phyloP scores from a whole-genome alignment of 2,329 filamentous ascomycete species.

The Pestalotiopsis sp. region DNA sequence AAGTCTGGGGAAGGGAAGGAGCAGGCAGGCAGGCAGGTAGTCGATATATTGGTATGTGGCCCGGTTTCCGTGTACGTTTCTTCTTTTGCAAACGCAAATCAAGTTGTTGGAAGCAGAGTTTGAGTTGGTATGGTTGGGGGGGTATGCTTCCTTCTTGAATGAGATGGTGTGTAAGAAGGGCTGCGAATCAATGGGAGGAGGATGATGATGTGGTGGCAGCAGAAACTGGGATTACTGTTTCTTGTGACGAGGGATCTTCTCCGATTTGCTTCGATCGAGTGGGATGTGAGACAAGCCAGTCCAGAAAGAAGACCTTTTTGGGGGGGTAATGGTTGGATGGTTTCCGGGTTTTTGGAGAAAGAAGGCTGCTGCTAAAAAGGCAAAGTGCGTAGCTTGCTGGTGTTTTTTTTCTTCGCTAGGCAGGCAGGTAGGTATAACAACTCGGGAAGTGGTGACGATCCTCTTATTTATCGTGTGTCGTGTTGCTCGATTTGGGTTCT shows the following conservation, averaged over 20 bases:
- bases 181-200: background rate
- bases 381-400: background rate
- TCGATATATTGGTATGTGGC: background rate
- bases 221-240: background rate
- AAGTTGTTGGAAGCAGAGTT: constrained; percentile 5
- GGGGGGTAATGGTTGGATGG: background rate
- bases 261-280: constrained; percentile 11
- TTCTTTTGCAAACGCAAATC: constrained; percentile 10
- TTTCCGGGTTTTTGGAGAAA: background rate
- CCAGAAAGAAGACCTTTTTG: background rate
- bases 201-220: too few species aligned
- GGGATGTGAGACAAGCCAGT: constrained; percentile 16
- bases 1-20: constrained; percentile 2
- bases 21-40: background rate
- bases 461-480: constrained; percentile 7
- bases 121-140: background rate
- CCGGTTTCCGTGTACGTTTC: background rate
- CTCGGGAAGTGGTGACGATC: constrained; percentile 11
- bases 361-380: background rate
- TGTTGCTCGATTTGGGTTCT: constrained; percentile 1
- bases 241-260: constrained; percentile 9
- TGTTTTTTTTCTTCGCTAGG: too few species aligned
- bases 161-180: constrained; percentile 11
- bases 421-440: background rate
- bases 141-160: constrained; percentile 3